Evolutionary conservation across 73 alveolate genomes (phyloP), one percentile per base, ranked within the genome.

Genomic region (Stentor coeruleus): DNA sequence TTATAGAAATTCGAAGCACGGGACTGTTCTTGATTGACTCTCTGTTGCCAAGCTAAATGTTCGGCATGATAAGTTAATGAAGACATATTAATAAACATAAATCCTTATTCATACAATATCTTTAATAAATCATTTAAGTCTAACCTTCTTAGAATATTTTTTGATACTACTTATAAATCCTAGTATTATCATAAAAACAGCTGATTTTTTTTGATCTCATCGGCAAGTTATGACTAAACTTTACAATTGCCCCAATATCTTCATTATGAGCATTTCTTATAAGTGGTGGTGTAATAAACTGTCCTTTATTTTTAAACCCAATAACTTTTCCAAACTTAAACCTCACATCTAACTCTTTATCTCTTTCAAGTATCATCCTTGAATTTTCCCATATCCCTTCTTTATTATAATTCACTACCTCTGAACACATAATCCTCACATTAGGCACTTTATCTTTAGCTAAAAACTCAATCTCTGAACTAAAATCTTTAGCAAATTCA

Each of bases 21-120:
- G n/a, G 79, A 66, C 36, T 33, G 79, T 33, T 66, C 79, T 66
- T 66, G 79, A 1, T 33, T 33, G 0, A 66, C 39, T 66, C 79
- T 66, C 39, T 66, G 79, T 31, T 66, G 79, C 79, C 79, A 66
- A 26, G 79, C 79, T 20, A 66, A 31, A 33, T 66, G 79, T 40
- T 66, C 79, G 14, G 79, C n/a, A 11, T 66, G 36, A 2, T 66
- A 66, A 20, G 79, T 66, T 20, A 66, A 31, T 14, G 79, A 66
- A n/a, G n/a, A n/a, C n/a, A n/a, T n/a, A n/a, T n/a, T n/a, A n/a
- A n/a, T n/a, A n/a, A n/a, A n/a, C n/a, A n/a, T n/a, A n/a, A n/a
- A n/a, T n/a, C n/a, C n/a, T n/a, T n/a, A n/a, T n/a, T n/a, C n/a
- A n/a, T n/a, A n/a, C n/a, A n/a, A n/a, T n/a, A n/a, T n/a, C n/a